A percentile compares a stretch with the other conserved stretches of the same genome.
phyloP scores from a whole-genome alignment of 2,329 filamentous ascomycete species.

The Aspergillus luchuensis region DNA sequence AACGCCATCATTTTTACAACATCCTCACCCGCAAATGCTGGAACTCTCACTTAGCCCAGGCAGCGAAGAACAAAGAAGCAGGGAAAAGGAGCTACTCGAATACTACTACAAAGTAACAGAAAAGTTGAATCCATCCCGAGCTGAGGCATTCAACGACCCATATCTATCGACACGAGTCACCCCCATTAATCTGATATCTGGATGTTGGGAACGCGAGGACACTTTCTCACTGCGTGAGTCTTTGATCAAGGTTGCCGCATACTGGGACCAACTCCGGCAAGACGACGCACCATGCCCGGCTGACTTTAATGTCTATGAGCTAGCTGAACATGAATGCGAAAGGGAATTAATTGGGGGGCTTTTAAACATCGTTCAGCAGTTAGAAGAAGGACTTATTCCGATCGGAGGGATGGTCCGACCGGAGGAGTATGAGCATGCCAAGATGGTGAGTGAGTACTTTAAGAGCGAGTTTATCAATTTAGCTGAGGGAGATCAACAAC shows the following conservation, averaged over 20 bases:
- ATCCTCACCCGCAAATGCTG: constrained; percentile 19
- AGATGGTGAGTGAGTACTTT: constrained; percentile 14
- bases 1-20: constrained; percentile 18
- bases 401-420: constrained; percentile 22
- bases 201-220: constrained; percentile 22
- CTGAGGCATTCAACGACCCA: constrained; percentile 9
- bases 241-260: constrained; percentile 17
- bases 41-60: constrained; percentile 7
- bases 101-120: constrained; percentile 5
- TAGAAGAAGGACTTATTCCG: constrained; percentile 19
- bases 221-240: constrained; percentile 23
- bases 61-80: not conserved
- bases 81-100: constrained; percentile 12
- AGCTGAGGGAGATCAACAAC: constrained; percentile 14
- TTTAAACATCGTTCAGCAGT: constrained; percentile 19
- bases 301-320: constrained; percentile 15
- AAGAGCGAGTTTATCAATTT: constrained; percentile 20
- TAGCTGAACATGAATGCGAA: constrained; percentile 17
- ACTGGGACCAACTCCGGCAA: constrained; percentile 14
- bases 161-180: constrained; percentile 10
- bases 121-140: constrained; percentile 6
- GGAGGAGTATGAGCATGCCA: constrained; percentile 19
- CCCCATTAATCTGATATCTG: constrained; percentile 14
- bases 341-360: constrained; percentile 20
- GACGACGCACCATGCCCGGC: constrained; percentile 12